phyloP scores from a whole-genome alignment of 331 rosid species.

The Dryas integrifolia region DNA sequence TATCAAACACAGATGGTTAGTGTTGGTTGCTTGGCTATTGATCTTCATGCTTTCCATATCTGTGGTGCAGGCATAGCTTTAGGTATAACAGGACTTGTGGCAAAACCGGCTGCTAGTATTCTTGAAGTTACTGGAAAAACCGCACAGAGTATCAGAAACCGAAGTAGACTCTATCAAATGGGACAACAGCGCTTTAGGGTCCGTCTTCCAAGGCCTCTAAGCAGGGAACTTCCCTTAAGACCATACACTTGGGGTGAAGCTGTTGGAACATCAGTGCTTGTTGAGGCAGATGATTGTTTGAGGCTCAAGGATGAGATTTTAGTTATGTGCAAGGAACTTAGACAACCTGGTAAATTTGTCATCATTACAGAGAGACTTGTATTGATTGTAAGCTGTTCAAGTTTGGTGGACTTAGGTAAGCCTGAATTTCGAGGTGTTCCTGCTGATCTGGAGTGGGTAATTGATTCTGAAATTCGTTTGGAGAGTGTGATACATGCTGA shows the following conservation, averaged over 20 bases:
- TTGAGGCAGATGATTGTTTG: constrained; percentile 60
- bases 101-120: constrained; percentile 95
- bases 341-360: constrained; percentile 72
- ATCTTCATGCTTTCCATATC: constrained; percentile 19
- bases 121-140: constrained; percentile 96
- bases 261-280: constrained; percentile 64
- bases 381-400: constrained; percentile 54
- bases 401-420: constrained; percentile 62
- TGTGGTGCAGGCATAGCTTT: constrained; percentile 74
- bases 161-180: constrained; percentile 68
- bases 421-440: constrained; percentile 76
- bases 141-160: constrained; percentile 84
- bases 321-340: constrained; percentile 72
- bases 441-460: constrained; percentile 63
- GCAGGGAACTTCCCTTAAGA: constrained; percentile 57
- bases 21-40: constrained; percentile 14
- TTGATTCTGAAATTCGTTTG: constrained; percentile 66
- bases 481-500: constrained; percentile 74
- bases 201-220: constrained; percentile 72
- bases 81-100: constrained; percentile 91
- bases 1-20: constrained; percentile 17
- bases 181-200: constrained; percentile 56
- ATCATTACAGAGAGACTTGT: constrained; percentile 60
- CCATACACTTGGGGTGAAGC: constrained; percentile 94
- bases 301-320: constrained; percentile 71